Conservation (phyloP, 306 rosid genomes). For the Boehmeria nivea region DNA sequence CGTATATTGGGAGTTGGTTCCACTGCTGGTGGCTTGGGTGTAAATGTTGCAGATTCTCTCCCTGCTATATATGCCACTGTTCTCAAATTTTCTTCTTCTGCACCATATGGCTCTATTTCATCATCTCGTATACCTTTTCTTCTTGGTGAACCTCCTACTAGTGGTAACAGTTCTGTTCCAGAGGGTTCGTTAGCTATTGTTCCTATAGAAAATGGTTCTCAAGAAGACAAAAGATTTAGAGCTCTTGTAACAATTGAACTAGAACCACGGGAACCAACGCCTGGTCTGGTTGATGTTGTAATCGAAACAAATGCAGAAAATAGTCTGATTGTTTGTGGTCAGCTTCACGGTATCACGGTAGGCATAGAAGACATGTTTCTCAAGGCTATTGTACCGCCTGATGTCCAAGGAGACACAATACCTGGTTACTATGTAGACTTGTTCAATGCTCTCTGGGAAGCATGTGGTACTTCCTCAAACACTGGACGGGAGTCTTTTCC, state of each 20-base stretch:
- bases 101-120: conserved; percentile 75
- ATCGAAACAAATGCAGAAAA: conserved; percentile 82
- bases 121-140: conserved; percentile 78
- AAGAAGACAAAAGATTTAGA: conserved; percentile 49
- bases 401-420: conserved; percentile 35
- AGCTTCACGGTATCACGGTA: conserved; percentile 65
- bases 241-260: conserved; percentile 60
- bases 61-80: conserved; percentile 91
- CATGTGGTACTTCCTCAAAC: conserved; percentile 70
- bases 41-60: conserved; percentile 39
- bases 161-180: conserved; percentile 35
- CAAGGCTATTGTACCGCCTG: conserved; percentile 61
- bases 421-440: conserved; percentile 59
- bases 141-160: conserved; percentile 66
- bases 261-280: conserved; percentile 96
- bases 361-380: conserved; percentile 99
- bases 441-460: conserved; percentile 88
- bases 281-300: conserved; percentile 71
- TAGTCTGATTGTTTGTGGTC: conserved; percentile 75
- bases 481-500: conserved; percentile 80
- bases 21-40: conserved; percentile 38
- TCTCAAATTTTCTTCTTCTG: conserved; percentile 76
- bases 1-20: conserved; percentile 46
- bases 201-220: conserved; percentile 48
- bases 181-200: conserved; percentile 58